phyloP scores from a whole-genome alignment of 495 filamentous ascomycete genomes.

The Massariosphaeria phaeospora region DNA sequence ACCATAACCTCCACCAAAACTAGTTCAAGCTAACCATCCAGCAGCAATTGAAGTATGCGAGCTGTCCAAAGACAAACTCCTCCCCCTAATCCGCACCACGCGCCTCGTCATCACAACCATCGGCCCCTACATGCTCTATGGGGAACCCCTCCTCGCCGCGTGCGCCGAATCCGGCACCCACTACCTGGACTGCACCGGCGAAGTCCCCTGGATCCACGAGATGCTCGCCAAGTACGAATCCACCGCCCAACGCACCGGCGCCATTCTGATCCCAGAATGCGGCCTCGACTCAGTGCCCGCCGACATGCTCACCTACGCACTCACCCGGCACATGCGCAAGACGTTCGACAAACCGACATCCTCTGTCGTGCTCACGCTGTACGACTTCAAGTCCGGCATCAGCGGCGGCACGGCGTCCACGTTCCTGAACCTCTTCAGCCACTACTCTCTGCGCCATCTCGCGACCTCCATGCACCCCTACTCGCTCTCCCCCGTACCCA shows the following conservation, averaged over 20 bases:
- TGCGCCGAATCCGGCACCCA: conserved; percentile 85
- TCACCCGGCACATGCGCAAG: conserved; percentile 61
- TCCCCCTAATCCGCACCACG: conserved; percentile 65
- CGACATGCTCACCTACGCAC: conserved; percentile 69
- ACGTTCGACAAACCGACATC: conserved; percentile 51
- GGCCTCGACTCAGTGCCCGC: conserved; percentile 82
- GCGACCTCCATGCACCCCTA: conserved; percentile 55
- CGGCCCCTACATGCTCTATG: conserved; percentile 76
- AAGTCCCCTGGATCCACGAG: conserved; percentile 70
- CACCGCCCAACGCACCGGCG: conserved; percentile 65
- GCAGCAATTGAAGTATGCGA: conserved; percentile 59
- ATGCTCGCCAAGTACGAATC: conserved; percentile 80
- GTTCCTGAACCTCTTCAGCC: conserved; percentile 57
- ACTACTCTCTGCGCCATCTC: conserved; percentile 55
- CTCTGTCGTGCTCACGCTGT: conserved; percentile 57
- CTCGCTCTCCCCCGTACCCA: conserved; percentile 58
- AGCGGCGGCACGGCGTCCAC: conserved; percentile 74
- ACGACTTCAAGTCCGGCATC: conserved; percentile 54
- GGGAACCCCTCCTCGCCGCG: conserved; percentile 77
- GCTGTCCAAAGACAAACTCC: conserved; percentile 60
- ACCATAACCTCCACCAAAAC: too few species aligned
- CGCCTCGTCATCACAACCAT: conserved; percentile 75
- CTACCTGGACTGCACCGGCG: conserved; percentile 83
- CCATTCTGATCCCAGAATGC: conserved; percentile 80
- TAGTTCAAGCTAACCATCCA: conserved; percentile 5